Evolutionary conservation across 1,284 basidiomycete genomes (phyloP), one percentile per base, ranked within the genome.

Genomic region (Clitocybe nebularis): DNA sequence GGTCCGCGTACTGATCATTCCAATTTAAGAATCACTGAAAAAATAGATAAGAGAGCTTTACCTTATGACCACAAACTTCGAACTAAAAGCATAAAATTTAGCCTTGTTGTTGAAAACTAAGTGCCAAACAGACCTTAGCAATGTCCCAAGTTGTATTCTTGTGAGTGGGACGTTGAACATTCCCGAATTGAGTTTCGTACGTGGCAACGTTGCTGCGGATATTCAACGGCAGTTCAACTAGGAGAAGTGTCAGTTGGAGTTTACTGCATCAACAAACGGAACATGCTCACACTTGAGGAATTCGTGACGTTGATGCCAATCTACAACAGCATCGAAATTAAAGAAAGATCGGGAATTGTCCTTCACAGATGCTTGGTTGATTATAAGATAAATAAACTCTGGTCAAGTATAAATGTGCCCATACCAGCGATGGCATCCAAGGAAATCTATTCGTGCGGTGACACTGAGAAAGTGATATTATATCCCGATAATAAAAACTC

Each of bases 151-250:
- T 86, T 3, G 93, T 97, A 57, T 97, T 97, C 65, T 92, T 89
- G 64, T 94, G 88, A 1, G 93, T 97, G 0, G 94, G 89, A 38
- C 93, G 74, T 54, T 90, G 83, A n/a, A 94, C 78, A 55, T 81
- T 79, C 1, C 95, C 95, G 51, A 95, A 97, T 52, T 93, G 93
- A 1, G 90, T 92, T 63, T 98, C 94, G 61, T 93, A 97, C 0
- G 82, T 93, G 0, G 93, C 94, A 41, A 78, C 75, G 41, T 87
- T 82, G 54, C 77, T 84, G 49, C 85, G 84, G 41, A 98, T 89
- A 52, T 89, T 75, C 33, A 96, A 72, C 0, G 94, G 95, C 2
- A 97, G 63, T 61, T 96, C 91, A 63, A 96, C 91, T 89, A 47
- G 7, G 41, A n/a, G 26, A 11, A 1, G 41, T 19, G 21, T 39